Percentiles rank a stretch among this genome's conserved stretches.
Evolutionary conservation across 208 protist genomes (phyloP).

Genomic region (Eutreptiella sp.): DNA sequence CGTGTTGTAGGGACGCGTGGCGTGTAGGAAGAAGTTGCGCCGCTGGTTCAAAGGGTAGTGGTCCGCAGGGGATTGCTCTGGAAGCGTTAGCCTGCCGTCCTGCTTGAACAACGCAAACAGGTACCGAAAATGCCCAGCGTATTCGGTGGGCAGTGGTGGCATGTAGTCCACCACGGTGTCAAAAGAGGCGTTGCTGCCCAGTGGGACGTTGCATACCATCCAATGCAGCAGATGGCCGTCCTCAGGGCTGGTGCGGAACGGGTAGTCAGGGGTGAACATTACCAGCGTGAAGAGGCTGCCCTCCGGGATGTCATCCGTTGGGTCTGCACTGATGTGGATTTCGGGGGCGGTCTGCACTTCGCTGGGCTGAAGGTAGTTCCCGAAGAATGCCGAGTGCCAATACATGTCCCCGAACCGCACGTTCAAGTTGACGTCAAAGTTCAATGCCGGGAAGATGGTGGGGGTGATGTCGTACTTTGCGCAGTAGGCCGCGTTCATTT

Average conservation of each 20-base stretch:
- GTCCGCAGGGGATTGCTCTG: neutral
- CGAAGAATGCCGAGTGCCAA: conserved; percentile 16
- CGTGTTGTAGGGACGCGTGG: neutral
- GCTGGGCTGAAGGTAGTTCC: conserved; percentile 9
- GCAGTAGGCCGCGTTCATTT: neutral
- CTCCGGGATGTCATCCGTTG: neutral
- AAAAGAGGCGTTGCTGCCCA: neutral
- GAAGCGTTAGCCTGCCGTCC: neutral
- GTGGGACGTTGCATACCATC: conserved; percentile 12
- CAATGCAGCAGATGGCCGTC: conserved; percentile 10
- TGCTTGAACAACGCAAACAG: conserved; percentile 20
- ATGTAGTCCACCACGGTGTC: conserved; percentile 7
- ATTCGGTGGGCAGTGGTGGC: conserved; percentile 10
- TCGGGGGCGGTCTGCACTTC: neutral
- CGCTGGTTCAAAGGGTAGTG: neutral
- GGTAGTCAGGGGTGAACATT: conserved; percentile 24
- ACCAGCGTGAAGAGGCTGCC: conserved; percentile 14
- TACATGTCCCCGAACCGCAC: neutral
- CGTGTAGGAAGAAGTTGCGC: conserved; percentile 11
- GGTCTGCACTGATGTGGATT: conserved; percentile 14
- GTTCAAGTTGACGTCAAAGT: conserved; percentile 14
- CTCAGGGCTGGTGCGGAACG: conserved; percentile 10
- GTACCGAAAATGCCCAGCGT: conserved; percentile 19
- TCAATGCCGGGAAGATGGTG: neutral
- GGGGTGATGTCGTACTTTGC: conserved; percentile 5